These are phyloP conservation scores for Colletotrichum phormii DNA, from an alignment of 2,329 filamentous ascomycete genomes.

Conservation along the genomic window DNA sequence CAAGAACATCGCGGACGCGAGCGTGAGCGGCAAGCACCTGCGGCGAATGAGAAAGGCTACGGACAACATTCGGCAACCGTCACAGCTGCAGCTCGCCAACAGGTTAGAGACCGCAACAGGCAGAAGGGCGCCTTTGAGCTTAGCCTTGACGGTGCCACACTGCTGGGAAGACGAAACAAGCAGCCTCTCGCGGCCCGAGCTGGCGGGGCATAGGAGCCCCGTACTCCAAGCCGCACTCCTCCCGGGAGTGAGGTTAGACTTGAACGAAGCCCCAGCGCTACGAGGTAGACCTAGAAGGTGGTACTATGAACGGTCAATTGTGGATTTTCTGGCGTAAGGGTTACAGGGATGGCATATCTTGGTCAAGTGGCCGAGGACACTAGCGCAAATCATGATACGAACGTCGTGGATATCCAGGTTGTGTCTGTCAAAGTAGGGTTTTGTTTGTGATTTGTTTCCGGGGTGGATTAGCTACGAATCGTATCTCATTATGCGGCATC, in stretches of 20 bases:
- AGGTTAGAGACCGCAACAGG: slow-evolving; percentile 74
- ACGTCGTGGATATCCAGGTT: slow-evolving; percentile 35
- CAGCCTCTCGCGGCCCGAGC: slow-evolving; percentile 61
- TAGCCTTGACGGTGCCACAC: slow-evolving; percentile 88
- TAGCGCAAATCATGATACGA: slow-evolving; percentile 32
- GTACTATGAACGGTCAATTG: slow-evolving; percentile 22
- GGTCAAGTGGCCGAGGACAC: slow-evolving; percentile 26
- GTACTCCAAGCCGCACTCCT: slow-evolving; percentile 18
- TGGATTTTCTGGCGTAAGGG: slow-evolving; percentile 21
- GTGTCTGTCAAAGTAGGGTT: slow-evolving; percentile 22
- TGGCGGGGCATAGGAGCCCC: slow-evolving; percentile 40
- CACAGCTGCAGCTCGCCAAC: slow-evolving; percentile 84
- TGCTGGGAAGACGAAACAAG: slow-evolving; percentile 78
- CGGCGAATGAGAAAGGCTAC: slow-evolving; percentile 73
- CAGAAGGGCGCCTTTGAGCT: slow-evolving; percentile 91
- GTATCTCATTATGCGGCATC: slow-evolving; percentile 28
- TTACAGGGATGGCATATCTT: slow-evolving; percentile 34
- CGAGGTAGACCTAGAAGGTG: slow-evolving; percentile 9
- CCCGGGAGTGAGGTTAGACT: background rate
- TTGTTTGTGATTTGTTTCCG: slow-evolving; percentile 22
- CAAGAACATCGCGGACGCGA: slow-evolving; percentile 63
- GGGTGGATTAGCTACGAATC: slow-evolving; percentile 24
- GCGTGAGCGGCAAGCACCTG: slow-evolving; percentile 54
- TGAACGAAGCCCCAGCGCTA: background rate
- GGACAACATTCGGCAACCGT: slow-evolving; percentile 90